phyloP scores from a whole-genome alignment of 306 rosid genomes.

The Prosopis cineraria region DNA sequence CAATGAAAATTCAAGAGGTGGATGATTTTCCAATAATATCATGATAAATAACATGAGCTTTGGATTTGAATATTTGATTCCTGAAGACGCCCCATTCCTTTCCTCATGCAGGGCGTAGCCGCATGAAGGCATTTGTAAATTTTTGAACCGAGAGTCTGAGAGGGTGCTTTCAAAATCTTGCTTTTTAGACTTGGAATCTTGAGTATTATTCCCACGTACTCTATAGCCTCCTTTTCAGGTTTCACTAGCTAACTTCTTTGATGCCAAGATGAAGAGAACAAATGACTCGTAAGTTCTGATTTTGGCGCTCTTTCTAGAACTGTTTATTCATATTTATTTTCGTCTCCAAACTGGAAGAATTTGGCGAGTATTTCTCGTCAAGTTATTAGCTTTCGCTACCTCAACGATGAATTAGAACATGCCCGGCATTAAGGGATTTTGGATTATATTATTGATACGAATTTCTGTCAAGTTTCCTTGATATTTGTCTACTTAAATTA shows the following conservation, averaged over 20 bases:
- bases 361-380: not conserved
- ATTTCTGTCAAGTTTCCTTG: constrained; percentile 10
- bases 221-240: not conserved
- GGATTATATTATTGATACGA: not conserved
- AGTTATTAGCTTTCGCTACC: not conserved
- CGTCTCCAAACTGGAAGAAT: not conserved
- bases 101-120: not conserved
- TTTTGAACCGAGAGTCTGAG: no score
- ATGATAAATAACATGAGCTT: not conserved
- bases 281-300: not conserved
- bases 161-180: not conserved
- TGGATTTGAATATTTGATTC: not conserved
- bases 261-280: constrained; percentile 43
- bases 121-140: not conserved
- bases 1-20: not conserved
- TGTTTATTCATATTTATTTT: constrained; percentile 5
- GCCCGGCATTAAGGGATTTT: constrained; percentile 14
- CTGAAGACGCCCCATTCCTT: not conserved
- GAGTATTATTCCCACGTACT: not conserved
- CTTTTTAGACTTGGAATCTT: not conserved
- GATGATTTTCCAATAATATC: not conserved
- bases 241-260: not conserved
- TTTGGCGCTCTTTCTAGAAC: not conserved
- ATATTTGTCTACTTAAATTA: constrained; percentile 10
- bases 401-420: not conserved